A percentile compares a stretch with the other conserved stretches of the same genome.
phyloP scores from a whole-genome alignment of 345 rosid species.

The Moricandia arvensis region DNA sequence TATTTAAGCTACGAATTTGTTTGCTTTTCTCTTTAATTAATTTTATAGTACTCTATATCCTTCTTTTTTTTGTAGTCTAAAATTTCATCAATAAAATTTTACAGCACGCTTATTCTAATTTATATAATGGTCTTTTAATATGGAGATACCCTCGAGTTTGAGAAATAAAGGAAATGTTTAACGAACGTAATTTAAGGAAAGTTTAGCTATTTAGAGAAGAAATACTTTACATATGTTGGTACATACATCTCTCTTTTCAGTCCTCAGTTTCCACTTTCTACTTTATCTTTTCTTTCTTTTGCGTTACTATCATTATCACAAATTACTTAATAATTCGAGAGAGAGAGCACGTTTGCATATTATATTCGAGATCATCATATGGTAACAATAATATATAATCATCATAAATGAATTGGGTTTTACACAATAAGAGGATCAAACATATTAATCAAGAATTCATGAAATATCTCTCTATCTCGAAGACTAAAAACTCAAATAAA shows the following conservation, averaged over 20 bases:
- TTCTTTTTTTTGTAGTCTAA: neutral
- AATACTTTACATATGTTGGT: neutral
- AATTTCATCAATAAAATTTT: neutral
- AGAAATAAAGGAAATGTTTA: neutral
- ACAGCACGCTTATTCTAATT: neutral
- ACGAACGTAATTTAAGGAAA: neutral
- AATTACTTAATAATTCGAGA: neutral
- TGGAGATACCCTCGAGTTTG: neutral
- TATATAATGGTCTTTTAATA: neutral
- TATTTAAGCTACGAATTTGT: neutral
- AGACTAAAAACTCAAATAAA: neutral
- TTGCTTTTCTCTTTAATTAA: neutral
- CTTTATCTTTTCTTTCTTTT: neutral
- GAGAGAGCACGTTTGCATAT: neutral
- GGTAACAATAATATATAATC: neutral
- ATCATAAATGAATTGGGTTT: neutral
- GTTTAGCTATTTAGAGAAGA: neutral
- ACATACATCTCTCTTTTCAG: neutral
- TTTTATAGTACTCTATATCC: too few relatives aligned
- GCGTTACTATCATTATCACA: neutral
- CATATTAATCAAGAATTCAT: neutral
- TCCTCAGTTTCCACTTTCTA: neutral
- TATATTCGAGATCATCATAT: conserved; percentile 2
- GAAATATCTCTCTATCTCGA: neutral
- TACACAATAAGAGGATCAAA: neutral